phyloP scores from a whole-genome alignment of 495 filamentous ascomycete species.

The Penicillium samsonianum region DNA sequence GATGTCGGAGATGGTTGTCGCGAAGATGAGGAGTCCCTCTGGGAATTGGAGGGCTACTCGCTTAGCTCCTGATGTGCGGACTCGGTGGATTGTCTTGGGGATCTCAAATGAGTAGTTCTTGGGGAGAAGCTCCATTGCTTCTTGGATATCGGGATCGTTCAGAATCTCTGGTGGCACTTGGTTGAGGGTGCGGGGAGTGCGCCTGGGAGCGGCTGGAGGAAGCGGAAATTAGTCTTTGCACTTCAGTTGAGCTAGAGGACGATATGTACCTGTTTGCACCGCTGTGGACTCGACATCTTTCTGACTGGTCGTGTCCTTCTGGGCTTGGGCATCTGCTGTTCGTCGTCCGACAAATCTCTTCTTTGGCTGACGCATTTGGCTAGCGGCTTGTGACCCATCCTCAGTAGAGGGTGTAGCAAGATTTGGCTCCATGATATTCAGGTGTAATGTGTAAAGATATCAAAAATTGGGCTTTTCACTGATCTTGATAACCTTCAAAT shows the following conservation, averaged over 20 bases:
- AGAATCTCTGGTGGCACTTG: constrained; percentile 87
- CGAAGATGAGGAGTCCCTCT: constrained; percentile 92
- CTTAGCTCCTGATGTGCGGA: constrained; percentile 73
- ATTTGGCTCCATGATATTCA: constrained; percentile 4
- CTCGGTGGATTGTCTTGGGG: constrained; percentile 94
- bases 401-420: neutral
- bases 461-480: neutral
- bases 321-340: constrained; percentile 56
- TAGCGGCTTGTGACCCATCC: constrained; percentile 8
- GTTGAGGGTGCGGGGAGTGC: constrained; percentile 76
- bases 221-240: neutral
- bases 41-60: constrained; percentile 93
- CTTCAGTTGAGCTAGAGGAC: neutral
- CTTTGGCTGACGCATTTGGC: constrained; percentile 56
- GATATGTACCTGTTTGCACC: constrained; percentile 41
- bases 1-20: constrained; percentile 97
- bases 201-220: constrained; percentile 58
- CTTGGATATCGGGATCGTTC: constrained; percentile 83
- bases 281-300: constrained; percentile 66
- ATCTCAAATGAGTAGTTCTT: constrained; percentile 98
- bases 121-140: constrained; percentile 82
- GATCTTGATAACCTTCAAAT: neutral
- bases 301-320: constrained; percentile 39
- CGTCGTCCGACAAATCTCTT: constrained; percentile 79
- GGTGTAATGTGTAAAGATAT: neutral